phyloP scores from a whole-genome alignment of 208 protist genomes.

The Tritrichomonas musculus region DNA sequence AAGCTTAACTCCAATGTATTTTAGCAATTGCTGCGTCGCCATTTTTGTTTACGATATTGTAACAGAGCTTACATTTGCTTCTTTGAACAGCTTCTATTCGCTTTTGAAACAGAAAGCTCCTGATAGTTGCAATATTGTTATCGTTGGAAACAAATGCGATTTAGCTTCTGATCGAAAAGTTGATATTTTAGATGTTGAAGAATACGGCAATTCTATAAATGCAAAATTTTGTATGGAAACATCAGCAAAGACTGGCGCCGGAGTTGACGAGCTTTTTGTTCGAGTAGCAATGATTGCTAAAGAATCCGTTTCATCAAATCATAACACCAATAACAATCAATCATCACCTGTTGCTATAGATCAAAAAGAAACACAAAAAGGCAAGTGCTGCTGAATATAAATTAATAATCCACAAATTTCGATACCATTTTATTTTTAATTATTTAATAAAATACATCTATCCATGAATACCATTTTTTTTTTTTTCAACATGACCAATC shows the following conservation, averaged over 20 bases:
- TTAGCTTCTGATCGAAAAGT: not conserved
- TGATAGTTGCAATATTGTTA: not conserved
- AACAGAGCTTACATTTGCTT: not conserved
- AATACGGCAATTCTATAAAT: not conserved
- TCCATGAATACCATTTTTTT: no score
- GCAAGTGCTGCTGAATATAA: no score
- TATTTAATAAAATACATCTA: no score
- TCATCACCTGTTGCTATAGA: no score
- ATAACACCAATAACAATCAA: no score
- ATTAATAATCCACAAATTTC: no score
- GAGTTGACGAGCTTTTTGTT: not conserved
- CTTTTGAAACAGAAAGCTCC: not conserved
- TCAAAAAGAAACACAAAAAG: no score
- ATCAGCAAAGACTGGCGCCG: not conserved
- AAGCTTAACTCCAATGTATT: not conserved
- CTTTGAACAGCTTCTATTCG: not conserved
- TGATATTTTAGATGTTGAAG: not conserved
- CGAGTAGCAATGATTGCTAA: not conserved
- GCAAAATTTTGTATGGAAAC: not conserved
- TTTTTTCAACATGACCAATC: no score
- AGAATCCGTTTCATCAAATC: no score
- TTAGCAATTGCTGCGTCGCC: not conserved
- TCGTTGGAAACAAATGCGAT: conserved; percentile 23
- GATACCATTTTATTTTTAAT: no score
- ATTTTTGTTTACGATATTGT: not conserved